A percentile compares a stretch with the other conserved stretches of the same genome.
Conservation (phyloP, 768 basidiomycete genomes). For the Tephrocybe sp. region DNA sequence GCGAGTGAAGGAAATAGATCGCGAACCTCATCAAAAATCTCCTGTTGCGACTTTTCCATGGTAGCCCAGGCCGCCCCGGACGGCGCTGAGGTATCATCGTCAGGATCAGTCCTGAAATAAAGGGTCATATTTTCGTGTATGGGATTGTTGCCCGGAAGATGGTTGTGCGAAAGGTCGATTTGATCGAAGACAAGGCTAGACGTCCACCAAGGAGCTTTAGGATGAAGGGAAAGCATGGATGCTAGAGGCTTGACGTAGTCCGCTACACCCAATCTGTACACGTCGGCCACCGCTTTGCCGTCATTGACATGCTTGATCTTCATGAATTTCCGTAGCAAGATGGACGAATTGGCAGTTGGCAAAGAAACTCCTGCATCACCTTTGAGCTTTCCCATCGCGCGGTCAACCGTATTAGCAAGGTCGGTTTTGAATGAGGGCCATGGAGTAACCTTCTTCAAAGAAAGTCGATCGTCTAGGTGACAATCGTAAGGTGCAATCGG, state of each 20-base stretch:
- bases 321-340: neutral
- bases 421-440: slow-evolving; percentile 1
- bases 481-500: slow-evolving; percentile 10
- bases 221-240: slow-evolving; percentile 10
- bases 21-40: neutral
- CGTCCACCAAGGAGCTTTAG: slow-evolving; percentile 7
- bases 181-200: slow-evolving; percentile 1
- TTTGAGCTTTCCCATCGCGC: neutral
- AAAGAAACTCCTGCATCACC: neutral
- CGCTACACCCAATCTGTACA: slow-evolving; percentile 1
- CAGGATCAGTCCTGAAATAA: neutral
- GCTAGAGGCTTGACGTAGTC: neutral
- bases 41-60: slow-evolving; percentile 1
- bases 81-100: neutral
- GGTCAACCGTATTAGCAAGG: slow-evolving; percentile 2
- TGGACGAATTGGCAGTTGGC: slow-evolving; percentile 1
- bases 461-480: slow-evolving; percentile 9
- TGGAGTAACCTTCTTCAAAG: slow-evolving; percentile 1
- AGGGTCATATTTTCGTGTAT: slow-evolving; percentile 2
- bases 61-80: slow-evolving; percentile 1
- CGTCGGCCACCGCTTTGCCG: slow-evolving; percentile 4
- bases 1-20: slow-evolving; percentile 6
- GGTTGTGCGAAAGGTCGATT: neutral
- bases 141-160: neutral
- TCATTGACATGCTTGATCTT: slow-evolving; percentile 6